phyloP scores from a whole-genome alignment of 805 yeast genomes.

The Wickerhamiella australiensis region DNA sequence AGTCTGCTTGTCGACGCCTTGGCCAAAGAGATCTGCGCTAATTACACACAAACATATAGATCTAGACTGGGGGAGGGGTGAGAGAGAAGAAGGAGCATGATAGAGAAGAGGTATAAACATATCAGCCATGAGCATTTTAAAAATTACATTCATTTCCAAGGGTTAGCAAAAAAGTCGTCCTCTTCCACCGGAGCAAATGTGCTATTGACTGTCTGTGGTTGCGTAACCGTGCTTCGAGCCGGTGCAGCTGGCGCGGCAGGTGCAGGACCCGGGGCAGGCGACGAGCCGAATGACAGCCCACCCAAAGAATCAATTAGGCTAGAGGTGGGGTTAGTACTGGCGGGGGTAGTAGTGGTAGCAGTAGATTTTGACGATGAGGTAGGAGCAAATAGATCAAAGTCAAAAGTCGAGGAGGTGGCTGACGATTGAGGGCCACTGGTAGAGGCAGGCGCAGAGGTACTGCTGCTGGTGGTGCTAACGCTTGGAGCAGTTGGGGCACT shows the following conservation, averaged over 20 bases:
- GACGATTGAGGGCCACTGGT: constrained; percentile 10
- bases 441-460: constrained; percentile 1
- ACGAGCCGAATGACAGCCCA: neutral
- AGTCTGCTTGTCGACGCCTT: neutral
- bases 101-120: neutral
- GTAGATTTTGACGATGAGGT: neutral
- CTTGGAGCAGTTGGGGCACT: constrained; percentile 10
- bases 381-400: constrained; percentile 5
- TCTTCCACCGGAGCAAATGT: constrained; percentile 18
- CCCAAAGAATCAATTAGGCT: constrained; percentile 2
- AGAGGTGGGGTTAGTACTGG: neutral
- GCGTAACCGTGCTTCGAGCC: constrained; percentile 5
- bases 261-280: neutral
- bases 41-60: no score
- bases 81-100: no score
- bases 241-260: constrained; percentile 16
- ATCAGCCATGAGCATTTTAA: neutral
- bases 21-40: neutral
- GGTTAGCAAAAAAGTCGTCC: constrained; percentile 30
- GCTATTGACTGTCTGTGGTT: neutral
- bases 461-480: neutral
- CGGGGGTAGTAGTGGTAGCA: neutral
- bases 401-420: constrained; percentile 6
- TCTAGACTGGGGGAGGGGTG: no score
- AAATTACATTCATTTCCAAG: constrained; percentile 25